Conservation (phyloP, 495 filamentous ascomycete species). For the Penicillium cinerascens region DNA sequence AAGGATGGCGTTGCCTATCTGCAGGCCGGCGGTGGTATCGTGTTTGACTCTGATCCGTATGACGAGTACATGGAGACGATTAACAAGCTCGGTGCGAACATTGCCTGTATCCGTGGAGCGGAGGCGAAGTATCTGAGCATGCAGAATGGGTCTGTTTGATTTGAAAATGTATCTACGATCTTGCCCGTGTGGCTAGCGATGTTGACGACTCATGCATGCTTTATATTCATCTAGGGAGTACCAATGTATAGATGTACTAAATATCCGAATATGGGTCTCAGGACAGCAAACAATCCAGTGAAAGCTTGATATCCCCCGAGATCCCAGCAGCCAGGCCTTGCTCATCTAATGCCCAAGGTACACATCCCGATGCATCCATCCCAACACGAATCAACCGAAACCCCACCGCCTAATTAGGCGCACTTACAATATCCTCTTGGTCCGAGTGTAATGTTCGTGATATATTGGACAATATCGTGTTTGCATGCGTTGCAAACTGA, state of each 20-base stretch:
- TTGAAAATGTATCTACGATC: background rate
- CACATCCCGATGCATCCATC: constrained; percentile 24
- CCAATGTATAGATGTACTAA: too few relatives aligned
- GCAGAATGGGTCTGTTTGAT: constrained; percentile 25
- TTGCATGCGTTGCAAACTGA: too few relatives aligned
- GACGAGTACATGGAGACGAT: constrained; percentile 97
- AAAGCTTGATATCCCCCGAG: background rate
- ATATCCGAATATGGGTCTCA: too few relatives aligned
- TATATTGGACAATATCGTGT: too few relatives aligned
- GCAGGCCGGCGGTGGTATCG: constrained; percentile 95
- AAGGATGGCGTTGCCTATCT: constrained; percentile 90
- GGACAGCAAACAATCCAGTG: too few relatives aligned
- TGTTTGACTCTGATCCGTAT: constrained; percentile 89
- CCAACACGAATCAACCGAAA: constrained; percentile 21
- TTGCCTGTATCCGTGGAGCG: constrained; percentile 78
- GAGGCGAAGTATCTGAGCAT: constrained; percentile 67
- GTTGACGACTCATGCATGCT: background rate
- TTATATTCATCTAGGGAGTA: background rate
- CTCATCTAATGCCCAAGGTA: constrained; percentile 23
- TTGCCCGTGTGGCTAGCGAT: background rate
- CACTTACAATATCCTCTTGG: too few relatives aligned
- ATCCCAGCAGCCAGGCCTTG: constrained; percentile 16
- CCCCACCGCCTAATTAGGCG: too few relatives aligned
- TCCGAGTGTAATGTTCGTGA: too few relatives aligned
- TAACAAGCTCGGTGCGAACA: constrained; percentile 90